Evolutionary conservation across 805 yeast species (phyloP).

Genomic region (Isabelozyma gotoi): DNA sequence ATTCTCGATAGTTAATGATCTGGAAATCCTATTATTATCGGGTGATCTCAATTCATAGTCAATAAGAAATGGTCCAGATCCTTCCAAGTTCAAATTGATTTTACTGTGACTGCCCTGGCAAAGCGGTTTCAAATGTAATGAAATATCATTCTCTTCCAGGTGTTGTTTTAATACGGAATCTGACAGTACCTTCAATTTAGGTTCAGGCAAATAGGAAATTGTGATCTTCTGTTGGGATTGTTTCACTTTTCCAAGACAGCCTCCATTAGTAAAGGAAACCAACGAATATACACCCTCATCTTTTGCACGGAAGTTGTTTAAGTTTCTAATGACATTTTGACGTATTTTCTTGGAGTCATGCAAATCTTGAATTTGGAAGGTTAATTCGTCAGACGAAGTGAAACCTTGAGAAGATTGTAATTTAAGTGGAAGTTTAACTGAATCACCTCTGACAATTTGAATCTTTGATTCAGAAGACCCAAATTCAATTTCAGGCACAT

Average conservation of each 20-base stretch:
- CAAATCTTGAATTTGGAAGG: constrained; percentile 21
- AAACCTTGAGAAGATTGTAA: constrained; percentile 33
- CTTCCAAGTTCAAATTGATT: constrained; percentile 45
- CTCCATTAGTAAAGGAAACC: constrained; percentile 37
- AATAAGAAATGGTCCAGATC: constrained; percentile 66
- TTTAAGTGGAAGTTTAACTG: constrained; percentile 54
- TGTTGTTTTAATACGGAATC: constrained; percentile 19
- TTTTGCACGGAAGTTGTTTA: constrained; percentile 24
- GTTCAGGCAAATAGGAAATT: constrained; percentile 24
- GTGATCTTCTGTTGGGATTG: constrained; percentile 14
- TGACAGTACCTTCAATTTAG: constrained; percentile 18
- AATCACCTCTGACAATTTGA: constrained; percentile 62
- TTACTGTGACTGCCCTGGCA: constrained; percentile 30
- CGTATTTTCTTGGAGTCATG: too few relatives aligned
- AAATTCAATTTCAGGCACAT: constrained; percentile 54
- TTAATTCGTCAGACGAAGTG: constrained; percentile 26
- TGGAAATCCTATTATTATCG: constrained; percentile 43
- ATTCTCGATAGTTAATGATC: constrained; percentile 31
- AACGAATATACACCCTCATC: constrained; percentile 46
- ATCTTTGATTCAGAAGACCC: constrained; percentile 17
- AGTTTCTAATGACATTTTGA: constrained; percentile 5
- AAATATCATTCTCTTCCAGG: constrained; percentile 16
- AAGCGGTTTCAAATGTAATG: constrained; percentile 22
- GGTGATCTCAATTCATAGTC: constrained; percentile 65
- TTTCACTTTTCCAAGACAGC: constrained; percentile 44